Percentiles rank a stretch among this genome's conserved stretches.
These are phyloP conservation scores for Laguncularia racemosa DNA, from an alignment of 345 rosid species.

Conservation along the genomic window DNA sequence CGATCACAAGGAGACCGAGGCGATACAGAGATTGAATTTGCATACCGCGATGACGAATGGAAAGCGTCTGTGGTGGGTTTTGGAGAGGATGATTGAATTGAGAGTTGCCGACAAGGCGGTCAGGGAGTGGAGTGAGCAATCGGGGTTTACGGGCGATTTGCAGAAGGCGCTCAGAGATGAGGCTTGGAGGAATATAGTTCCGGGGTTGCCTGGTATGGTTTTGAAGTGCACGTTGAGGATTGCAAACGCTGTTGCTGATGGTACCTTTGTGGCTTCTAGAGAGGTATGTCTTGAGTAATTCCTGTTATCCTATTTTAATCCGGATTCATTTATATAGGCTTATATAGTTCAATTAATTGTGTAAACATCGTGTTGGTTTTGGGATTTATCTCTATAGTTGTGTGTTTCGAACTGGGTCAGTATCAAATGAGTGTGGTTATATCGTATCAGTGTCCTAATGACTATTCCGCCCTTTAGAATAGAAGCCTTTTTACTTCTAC, in stretches of 20 bases:
- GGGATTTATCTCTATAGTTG: no score
- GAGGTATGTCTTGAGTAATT: conserved; percentile 25
- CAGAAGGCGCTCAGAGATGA: conserved; percentile 57
- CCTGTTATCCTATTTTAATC: no score
- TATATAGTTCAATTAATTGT: no score
- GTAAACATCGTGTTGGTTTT: no score
- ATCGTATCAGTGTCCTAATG: no score
- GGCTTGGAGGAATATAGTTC: conserved; percentile 61
- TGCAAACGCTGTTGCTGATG: conserved; percentile 51
- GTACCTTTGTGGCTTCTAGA: conserved; percentile 49
- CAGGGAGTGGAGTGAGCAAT: conserved; percentile 63
- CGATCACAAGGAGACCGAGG: conserved; percentile 67
- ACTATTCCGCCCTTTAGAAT: no score
- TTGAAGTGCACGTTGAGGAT: conserved; percentile 52
- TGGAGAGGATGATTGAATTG: conserved; percentile 78
- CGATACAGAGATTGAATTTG: conserved; percentile 56
- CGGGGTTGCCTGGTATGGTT: conserved; percentile 50
- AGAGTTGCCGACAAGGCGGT: conserved; percentile 56
- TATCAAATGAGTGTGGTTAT: no score
- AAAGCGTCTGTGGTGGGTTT: conserved; percentile 54
- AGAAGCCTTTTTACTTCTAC: no score
- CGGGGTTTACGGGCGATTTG: conserved; percentile 47
- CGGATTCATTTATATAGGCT: no score
- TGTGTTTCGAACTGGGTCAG: no score
- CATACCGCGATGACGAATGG: conserved; percentile 56